Evolutionary conservation across 208 protist genomes (phyloP).

Genomic region (Strigomonas galati): DNA sequence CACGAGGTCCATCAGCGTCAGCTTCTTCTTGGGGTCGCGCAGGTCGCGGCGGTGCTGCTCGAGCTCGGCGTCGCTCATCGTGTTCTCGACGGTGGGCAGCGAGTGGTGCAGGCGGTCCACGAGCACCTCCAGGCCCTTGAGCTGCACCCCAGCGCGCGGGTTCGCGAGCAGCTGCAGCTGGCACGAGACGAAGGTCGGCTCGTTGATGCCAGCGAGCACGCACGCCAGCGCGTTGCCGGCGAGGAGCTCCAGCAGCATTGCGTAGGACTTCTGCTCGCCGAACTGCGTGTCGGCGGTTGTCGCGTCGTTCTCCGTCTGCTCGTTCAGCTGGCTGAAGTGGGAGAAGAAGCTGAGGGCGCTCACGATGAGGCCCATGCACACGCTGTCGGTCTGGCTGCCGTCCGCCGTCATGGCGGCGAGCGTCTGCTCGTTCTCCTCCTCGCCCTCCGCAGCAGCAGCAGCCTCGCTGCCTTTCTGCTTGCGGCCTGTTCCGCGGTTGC

Average conservation of each 20-base stretch:
- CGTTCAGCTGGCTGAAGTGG: constrained; percentile 76
- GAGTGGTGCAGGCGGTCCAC: constrained; percentile 87
- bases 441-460: constrained; percentile 14
- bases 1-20: constrained; percentile 75
- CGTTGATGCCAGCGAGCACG: constrained; percentile 88
- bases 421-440: constrained; percentile 16
- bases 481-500: constrained; percentile 13
- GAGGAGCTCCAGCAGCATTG: constrained; percentile 82
- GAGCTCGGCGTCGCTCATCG: constrained; percentile 70
- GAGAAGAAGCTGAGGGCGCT: constrained; percentile 71
- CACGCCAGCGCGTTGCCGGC: constrained; percentile 88
- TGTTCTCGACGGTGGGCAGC: constrained; percentile 80
- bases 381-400: constrained; percentile 40
- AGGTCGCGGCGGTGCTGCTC: constrained; percentile 70
- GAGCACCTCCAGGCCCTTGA: constrained; percentile 85
- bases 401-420: constrained; percentile 27
- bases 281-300: constrained; percentile 4
- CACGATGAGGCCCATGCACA: constrained; percentile 77
- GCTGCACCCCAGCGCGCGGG: constrained; percentile 42
- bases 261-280: constrained; percentile 72
- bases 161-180: constrained; percentile 68
- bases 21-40: constrained; percentile 72
- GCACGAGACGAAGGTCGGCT: constrained; percentile 83
- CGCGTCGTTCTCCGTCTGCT: constrained; percentile 31
- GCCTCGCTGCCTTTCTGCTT: constrained; percentile 9